Percentiles rank a stretch among this genome's conserved stretches.
Evolutionary conservation across 208 protist genomes (phyloP).

Genomic region (Polymyxa betae): DNA sequence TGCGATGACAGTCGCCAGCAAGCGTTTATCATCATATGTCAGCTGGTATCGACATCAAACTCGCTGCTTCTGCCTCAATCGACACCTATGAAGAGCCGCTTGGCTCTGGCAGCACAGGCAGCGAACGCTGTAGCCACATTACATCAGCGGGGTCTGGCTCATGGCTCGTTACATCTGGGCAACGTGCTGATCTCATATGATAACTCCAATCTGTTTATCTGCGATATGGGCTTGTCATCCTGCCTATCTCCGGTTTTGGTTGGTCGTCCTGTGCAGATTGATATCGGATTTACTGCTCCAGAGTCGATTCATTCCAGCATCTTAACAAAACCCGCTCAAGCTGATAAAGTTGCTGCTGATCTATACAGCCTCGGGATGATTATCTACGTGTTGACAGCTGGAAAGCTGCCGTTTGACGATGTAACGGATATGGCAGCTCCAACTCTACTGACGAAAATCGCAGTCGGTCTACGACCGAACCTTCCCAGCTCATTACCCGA

Average conservation of each 20-base stretch:
- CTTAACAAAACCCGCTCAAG: not conserved
- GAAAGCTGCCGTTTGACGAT: not conserved
- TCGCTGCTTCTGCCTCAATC: not conserved
- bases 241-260: not conserved
- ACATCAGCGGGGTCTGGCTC: not conserved
- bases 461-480: no score
- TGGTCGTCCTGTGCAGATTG: not conserved
- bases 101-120: not conserved
- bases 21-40: not conserved
- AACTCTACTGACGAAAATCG: no score
- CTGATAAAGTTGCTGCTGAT: not conserved
- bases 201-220: not conserved
- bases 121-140: not conserved
- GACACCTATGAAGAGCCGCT: no score
- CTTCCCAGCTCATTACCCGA: no score
- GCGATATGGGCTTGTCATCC: not conserved
- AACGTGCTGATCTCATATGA: not conserved
- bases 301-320: not conserved
- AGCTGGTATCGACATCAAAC: not conserved
- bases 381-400: not conserved
- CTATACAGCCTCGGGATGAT: slow-evolving; percentile 7
- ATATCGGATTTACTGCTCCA: not conserved
- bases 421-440: no score
- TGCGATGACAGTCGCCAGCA: not conserved
- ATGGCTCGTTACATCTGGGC: not conserved